Percentiles rank a stretch among this genome's conserved stretches.
Conservation (phyloP, 2,329 filamentous ascomycete genomes). For the Sclerotinia borealis region DNA sequence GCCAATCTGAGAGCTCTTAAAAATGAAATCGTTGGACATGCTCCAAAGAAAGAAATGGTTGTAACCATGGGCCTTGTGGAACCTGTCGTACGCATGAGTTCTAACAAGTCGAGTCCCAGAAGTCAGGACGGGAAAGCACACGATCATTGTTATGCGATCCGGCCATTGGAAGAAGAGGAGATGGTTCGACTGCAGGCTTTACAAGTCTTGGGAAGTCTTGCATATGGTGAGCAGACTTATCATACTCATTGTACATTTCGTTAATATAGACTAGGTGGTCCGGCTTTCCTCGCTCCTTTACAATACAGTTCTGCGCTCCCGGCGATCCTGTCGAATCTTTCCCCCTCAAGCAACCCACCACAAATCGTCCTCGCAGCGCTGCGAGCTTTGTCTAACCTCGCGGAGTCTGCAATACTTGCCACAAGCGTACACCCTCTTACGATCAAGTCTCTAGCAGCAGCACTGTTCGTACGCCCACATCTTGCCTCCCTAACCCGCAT, state of each 20-base stretch:
- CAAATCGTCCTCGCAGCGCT: conserved; percentile 69
- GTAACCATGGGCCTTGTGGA: conserved; percentile 64
- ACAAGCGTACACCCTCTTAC: conserved; percentile 44
- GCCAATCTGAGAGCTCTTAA: conserved; percentile 68
- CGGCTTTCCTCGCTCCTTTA: conserved; percentile 70
- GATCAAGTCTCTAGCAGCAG: conserved; percentile 50
- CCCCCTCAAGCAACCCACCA: conserved; percentile 55
- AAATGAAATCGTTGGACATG: conserved; percentile 84
- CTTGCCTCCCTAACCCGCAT: conserved; percentile 60
- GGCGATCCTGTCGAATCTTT: conserved; percentile 64
- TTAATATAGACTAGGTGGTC: conserved; percentile 54
- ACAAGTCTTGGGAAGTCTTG: conserved; percentile 77
- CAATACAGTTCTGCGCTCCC: conserved; percentile 62
- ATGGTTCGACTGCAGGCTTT: conserved; percentile 70
- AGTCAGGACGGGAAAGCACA: conserved; percentile 42
- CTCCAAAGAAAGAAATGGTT: conserved; percentile 77
- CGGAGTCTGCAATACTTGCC: conserved; percentile 55
- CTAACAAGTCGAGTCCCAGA: conserved; percentile 35
- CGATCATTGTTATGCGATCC: conserved; percentile 37
- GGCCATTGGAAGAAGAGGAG: conserved; percentile 54
- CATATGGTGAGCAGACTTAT: conserved; percentile 58
- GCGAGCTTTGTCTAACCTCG: conserved; percentile 65
- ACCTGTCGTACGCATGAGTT: conserved; percentile 50
- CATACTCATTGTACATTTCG: neutral
- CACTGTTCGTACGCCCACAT: conserved; percentile 57